A percentile compares a stretch with the other conserved stretches of the same genome.
Conservation (phyloP, 768 basidiomycete genomes). For the Pholiota molesta region DNA sequence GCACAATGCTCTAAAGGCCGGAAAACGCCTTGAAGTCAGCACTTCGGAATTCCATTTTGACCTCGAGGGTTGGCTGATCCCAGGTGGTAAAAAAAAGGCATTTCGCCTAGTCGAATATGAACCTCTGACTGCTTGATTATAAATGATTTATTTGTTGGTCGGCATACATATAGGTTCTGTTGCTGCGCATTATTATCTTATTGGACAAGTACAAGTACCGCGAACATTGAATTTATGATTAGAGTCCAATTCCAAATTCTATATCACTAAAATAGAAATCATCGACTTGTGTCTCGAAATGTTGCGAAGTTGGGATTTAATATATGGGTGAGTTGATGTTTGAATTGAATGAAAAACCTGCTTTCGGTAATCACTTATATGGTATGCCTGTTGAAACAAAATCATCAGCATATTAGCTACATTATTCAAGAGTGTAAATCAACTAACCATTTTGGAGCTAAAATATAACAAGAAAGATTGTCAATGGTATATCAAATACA, state of each 20-base stretch:
- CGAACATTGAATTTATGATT: too few species aligned
- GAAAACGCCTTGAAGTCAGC: constrained; percentile 12
- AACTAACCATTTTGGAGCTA: constrained; percentile 44
- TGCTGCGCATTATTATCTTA: too few species aligned
- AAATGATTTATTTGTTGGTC: not conserved
- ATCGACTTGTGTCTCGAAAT: too few species aligned
- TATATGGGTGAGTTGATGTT: not conserved
- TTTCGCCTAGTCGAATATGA: constrained; percentile 27
- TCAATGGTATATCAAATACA: not conserved
- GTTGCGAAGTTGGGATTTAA: too few species aligned
- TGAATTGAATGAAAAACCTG: constrained; percentile 1
- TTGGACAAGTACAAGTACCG: too few species aligned
- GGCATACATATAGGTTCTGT: too few species aligned
- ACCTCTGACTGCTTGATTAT: not conserved
- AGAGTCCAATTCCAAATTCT: too few species aligned
- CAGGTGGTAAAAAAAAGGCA: constrained; percentile 23
- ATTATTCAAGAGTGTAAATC: not conserved
- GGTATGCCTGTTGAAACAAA: constrained; percentile 38
- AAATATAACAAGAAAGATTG: not conserved
- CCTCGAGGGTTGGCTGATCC: constrained; percentile 32
- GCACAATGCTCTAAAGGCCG: constrained; percentile 29
- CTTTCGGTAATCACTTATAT: constrained; percentile 36
- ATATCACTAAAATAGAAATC: too few species aligned
- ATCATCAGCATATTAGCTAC: not conserved
- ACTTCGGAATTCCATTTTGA: constrained; percentile 21